Conservation (phyloP, 2,329 filamentous ascomycete genomes). For the Botrytis deweyae region DNA sequence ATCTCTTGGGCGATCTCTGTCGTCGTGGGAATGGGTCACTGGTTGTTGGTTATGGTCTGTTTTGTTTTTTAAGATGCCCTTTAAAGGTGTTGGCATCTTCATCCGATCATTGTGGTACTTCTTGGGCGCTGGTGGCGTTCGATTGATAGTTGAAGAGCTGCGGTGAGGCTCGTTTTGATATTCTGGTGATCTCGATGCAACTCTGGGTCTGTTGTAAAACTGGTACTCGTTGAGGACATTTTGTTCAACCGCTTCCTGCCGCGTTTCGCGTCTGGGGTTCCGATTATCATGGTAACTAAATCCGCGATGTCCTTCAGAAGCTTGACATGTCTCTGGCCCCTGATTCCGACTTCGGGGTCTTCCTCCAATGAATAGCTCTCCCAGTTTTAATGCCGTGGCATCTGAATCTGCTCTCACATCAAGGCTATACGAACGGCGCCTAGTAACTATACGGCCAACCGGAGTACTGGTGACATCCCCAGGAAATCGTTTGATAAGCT, state of each 20-base stretch:
- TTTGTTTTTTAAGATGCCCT: neutral
- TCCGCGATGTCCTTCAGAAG: neutral
- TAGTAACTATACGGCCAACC: neutral
- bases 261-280: neutral
- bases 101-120: neutral
- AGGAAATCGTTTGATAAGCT: slow-evolving; percentile 11
- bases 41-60: too few species aligned
- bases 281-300: neutral
- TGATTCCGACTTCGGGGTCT: neutral
- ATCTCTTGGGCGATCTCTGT: neutral
- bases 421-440: neutral
- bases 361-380: neutral
- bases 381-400: neutral
- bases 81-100: neutral
- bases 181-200: neutral
- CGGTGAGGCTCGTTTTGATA: neutral
- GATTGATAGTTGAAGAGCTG: neutral
- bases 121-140: too few species aligned
- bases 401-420: neutral
- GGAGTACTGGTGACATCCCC: neutral
- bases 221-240: slow-evolving; percentile 1
- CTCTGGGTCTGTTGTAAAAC: neutral
- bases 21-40: neutral
- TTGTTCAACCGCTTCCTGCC: neutral
- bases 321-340: neutral